A percentile compares a stretch with the other conserved stretches of the same genome.
Evolutionary conservation across 371 early-diverging fungal genomes (phyloP).

Genomic region (Mortierella polycephala): DNA sequence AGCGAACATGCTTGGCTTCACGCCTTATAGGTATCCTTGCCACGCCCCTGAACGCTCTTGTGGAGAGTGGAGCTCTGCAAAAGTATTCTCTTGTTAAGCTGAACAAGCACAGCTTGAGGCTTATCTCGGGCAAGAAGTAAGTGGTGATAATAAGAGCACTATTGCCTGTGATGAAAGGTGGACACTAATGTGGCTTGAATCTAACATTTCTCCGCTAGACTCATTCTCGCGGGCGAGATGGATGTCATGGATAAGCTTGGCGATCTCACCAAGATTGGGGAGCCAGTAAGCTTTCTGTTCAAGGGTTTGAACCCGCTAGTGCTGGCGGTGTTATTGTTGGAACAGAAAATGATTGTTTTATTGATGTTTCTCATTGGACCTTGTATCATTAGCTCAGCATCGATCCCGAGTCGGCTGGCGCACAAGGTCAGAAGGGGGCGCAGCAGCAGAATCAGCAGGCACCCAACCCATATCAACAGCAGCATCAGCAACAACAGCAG

Average conservation of each 20-base stretch:
- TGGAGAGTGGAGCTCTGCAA: constrained; percentile 59
- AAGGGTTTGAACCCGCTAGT: no score
- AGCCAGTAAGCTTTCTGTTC: constrained; percentile 39
- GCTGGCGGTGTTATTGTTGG: background rate
- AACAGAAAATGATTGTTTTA: background rate
- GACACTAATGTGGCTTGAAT: background rate
- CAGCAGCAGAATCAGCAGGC: constrained; percentile 18
- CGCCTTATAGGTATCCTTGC: constrained; percentile 69
- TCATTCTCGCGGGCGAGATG: constrained; percentile 38
- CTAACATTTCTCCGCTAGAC: constrained; percentile 7
- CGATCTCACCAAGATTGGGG: constrained; percentile 56
- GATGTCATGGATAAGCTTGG: constrained; percentile 56
- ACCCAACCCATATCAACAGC: constrained; percentile 12
- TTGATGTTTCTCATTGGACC: background rate
- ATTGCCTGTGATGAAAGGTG: background rate
- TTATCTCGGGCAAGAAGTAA: constrained; percentile 67
- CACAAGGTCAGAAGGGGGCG: constrained; percentile 5
- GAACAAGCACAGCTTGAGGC: constrained; percentile 63
- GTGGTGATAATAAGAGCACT: background rate
- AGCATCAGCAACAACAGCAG: constrained; percentile 23
- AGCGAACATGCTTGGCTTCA: background rate
- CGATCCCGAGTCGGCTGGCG: constrained; percentile 21
- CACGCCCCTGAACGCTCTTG: constrained; percentile 61
- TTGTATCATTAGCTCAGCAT: constrained; percentile 23
- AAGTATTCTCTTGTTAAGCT: constrained; percentile 66